Conservation (phyloP, 2,329 filamentous ascomycete genomes). For the Tricladium varicosporioides region DNA sequence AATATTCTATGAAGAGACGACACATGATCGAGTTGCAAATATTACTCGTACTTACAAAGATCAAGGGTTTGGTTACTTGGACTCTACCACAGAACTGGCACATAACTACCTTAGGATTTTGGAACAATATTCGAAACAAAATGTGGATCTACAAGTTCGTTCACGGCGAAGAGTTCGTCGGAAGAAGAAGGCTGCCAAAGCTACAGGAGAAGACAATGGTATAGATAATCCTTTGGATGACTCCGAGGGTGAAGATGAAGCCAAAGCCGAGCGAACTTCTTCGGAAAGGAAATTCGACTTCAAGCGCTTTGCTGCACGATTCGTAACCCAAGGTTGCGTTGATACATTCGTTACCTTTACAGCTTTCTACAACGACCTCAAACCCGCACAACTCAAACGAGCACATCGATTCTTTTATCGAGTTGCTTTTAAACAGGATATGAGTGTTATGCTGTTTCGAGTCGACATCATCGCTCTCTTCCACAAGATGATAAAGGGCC, state of each 20-base stretch:
- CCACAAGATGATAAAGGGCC: slow-evolving; percentile 88
- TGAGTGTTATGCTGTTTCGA: slow-evolving; percentile 83
- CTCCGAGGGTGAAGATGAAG: slow-evolving; percentile 74
- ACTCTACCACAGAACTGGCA: slow-evolving; percentile 84
- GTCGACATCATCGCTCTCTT: slow-evolving; percentile 88
- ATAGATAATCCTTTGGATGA: slow-evolving; percentile 56
- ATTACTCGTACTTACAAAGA: slow-evolving; percentile 87
- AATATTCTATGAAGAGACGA: slow-evolving; percentile 97
- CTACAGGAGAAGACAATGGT: slow-evolving; percentile 40
- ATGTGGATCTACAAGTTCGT: slow-evolving; percentile 88
- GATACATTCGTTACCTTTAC: slow-evolving; percentile 85
- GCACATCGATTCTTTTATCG: slow-evolving; percentile 93
- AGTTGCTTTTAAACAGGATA: slow-evolving; percentile 90
- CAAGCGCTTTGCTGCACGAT: slow-evolving; percentile 74
- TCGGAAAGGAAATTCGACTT: slow-evolving; percentile 95
- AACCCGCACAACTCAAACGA: slow-evolving; percentile 78
- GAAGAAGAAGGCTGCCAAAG: slow-evolving; percentile 66
- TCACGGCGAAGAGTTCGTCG: slow-evolving; percentile 71
- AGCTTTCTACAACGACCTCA: slow-evolving; percentile 77
- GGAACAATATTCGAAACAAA: slow-evolving; percentile 92
- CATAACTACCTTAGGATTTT: slow-evolving; percentile 91
- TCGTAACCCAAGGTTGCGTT: slow-evolving; percentile 79
- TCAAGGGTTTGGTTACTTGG: slow-evolving; percentile 89
- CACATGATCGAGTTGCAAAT: slow-evolving; percentile 80
- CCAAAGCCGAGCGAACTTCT: slow-evolving; percentile 65